These are phyloP conservation scores for Cercophora sp. DNA, from an alignment of 495 filamentous ascomycete genomes.

Conservation along the genomic window DNA sequence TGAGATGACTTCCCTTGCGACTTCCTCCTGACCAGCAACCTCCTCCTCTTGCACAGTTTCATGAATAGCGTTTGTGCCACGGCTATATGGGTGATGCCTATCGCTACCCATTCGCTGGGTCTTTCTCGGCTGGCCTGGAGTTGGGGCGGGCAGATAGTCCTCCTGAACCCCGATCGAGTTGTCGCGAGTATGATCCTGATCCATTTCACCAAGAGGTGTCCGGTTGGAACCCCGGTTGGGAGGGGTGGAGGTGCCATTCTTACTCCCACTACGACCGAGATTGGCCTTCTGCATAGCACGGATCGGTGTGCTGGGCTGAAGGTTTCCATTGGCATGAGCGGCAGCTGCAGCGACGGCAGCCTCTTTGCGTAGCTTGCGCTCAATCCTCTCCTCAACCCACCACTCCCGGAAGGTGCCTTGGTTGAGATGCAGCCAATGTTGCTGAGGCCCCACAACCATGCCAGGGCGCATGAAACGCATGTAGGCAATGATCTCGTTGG, in stretches of 20 bases:
- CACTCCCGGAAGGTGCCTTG: constrained; percentile 94
- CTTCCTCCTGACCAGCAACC: constrained; percentile 9
- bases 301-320: constrained; percentile 66
- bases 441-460: constrained; percentile 99
- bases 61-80: constrained; percentile 31
- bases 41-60: constrained; percentile 46
- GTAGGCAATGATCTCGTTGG: constrained; percentile 96
- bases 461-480: constrained; percentile 99
- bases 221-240: constrained; percentile 73
- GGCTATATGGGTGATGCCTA: constrained; percentile 52
- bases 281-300: constrained; percentile 62
- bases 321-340: constrained; percentile 30
- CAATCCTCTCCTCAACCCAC: constrained; percentile 91
- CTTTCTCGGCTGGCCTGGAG: constrained; percentile 93
- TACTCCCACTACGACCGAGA: constrained; percentile 44
- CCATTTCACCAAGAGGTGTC: constrained; percentile 84
- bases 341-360: constrained; percentile 48
- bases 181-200: constrained; percentile 61
- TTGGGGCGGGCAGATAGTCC: constrained; percentile 88
- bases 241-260: constrained; percentile 68
- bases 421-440: constrained; percentile 98
- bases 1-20: constrained; percentile 41
- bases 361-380: constrained; percentile 49
- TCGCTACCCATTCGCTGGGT: constrained; percentile 49
- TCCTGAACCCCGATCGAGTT: constrained; percentile 56